Evolutionary conservation across 2,329 filamentous ascomycete species (phyloP).

Genomic region (Proliferodiscus dingleyae): DNA sequence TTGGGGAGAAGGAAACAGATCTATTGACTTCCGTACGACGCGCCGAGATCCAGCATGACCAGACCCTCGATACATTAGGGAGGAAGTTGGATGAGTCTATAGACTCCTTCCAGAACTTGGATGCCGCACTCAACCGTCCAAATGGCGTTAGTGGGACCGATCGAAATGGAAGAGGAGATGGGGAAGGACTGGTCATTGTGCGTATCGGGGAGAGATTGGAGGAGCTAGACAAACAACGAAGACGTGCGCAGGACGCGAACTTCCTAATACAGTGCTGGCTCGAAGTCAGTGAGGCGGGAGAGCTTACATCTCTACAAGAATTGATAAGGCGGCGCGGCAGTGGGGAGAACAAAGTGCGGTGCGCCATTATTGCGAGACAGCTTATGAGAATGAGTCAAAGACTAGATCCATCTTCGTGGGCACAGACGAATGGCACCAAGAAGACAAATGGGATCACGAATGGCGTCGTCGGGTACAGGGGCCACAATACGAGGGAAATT

Average conservation of each 20-base stretch:
- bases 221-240: slow-evolving; percentile 87
- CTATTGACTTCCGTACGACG: slow-evolving; percentile 82
- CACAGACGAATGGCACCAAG: slow-evolving; percentile 51
- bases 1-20: slow-evolving; percentile 88
- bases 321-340: slow-evolving; percentile 73
- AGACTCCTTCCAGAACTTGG: slow-evolving; percentile 83
- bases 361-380: slow-evolving; percentile 89
- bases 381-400: slow-evolving; percentile 90
- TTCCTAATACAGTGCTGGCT: slow-evolving; percentile 97
- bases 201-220: slow-evolving; percentile 92
- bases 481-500: slow-evolving; percentile 70
- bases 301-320: slow-evolving; percentile 82
- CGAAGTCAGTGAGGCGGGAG: slow-evolving; percentile 85
- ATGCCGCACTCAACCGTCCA: slow-evolving; percentile 70
- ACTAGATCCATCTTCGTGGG: slow-evolving; percentile 74
- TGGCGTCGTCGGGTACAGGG: slow-evolving; percentile 39
- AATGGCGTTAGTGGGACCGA: slow-evolving; percentile 44
- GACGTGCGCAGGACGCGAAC: slow-evolving; percentile 85
- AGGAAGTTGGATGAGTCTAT: slow-evolving; percentile 89
- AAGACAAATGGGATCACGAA: slow-evolving; percentile 44
- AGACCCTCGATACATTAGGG: slow-evolving; percentile 82
- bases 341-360: slow-evolving; percentile 88
- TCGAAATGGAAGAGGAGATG: slow-evolving; percentile 44
- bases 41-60: slow-evolving; percentile 86
- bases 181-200: slow-evolving; percentile 82